Base-by-base conservation (phyloP, 2,329 filamentous ascomycete genomes). In the Zarea fungicola region DNA sequence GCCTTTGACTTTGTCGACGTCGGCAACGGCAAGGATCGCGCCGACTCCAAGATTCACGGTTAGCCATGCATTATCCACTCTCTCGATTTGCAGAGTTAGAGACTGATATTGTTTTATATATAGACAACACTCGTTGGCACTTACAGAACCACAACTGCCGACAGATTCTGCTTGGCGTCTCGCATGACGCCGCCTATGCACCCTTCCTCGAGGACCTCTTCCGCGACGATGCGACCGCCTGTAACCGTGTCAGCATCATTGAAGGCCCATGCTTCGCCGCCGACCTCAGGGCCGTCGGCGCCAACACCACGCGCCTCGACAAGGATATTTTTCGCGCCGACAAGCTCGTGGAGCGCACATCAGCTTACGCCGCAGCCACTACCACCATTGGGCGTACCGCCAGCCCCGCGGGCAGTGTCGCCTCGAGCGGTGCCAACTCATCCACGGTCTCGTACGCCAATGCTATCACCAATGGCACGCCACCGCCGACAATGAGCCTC, bases 1-100 rank as follows among this genome's bases (percentile, higher is more conserved):
- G 74, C 73, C 10, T 83, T 84, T 66, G 79, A 84, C 61, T 84
- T 83, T 66, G 68, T 84, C 50, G 80, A 85, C 58, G 74, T 84
- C 46, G 80, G 81, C 28, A 65, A 73, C 55, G 74, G 74, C 37
- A 81, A 81, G 60, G 78, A 83, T 56, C 69, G 76, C 42, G 74
- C 76, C 7, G 77, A 81, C 58, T 73, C 72, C 40, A 84, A 84
- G 62, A 77, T 85, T 55, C 76, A 73, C 71, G 79, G 79, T 80
- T 62, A 42, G 64, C 52, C 39, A 29, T 28, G 35, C n/a, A 14
- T 23, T n/a, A 14, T 19, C n/a, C 37, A 16, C n/a, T 42, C 31
- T 22, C 10, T 11, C n/a, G 5, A 19, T 6, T 25, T n/a, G n/a
- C n/a, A n/a, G n/a, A n/a, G n/a, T n/a, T n/a, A n/a, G n/a, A n/a